Base-by-base conservation (phyloP, 768 basidiomycete species). In the Termitomyces sp. region DNA sequence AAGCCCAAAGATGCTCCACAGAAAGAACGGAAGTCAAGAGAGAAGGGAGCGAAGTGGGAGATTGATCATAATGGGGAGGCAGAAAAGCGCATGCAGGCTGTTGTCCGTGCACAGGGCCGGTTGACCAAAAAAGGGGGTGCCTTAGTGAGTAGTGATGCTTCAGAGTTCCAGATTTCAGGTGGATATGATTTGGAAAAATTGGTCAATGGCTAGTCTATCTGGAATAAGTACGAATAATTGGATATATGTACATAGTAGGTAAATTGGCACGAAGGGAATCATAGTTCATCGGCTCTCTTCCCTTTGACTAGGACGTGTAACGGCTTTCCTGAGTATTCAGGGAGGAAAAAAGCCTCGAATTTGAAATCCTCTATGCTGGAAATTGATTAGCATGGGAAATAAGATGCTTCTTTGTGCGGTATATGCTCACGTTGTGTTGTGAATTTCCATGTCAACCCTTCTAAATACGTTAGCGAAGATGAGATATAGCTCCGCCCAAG, bases 21-120 rank as follows among this genome's bases (percentile, higher is more conserved):
- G 31, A 62, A 51, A 35, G 59, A 35, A 52, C 55, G 40, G 28
- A 59, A 54, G 45, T n/a, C 30, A 19, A 55, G 43, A 41, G 30
- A 31, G 48, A 63, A 67, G 54, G 59, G 60, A 50, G 63, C 67
- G 59, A 69, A 75, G 61, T 70, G 77, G 73, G 73, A 76, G 43
- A 64, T 73, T 57, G 73, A 71, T 55, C 73, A 70, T 66, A 78
- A 74, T 58, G 74, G 72, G 38, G 85, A 83, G 33, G 82, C 87
- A 12, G 93, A 93, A 71, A 78, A 76, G 67, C 82, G 94, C 33
- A 98, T 98, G 95, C 84, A 87, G 64, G 82, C 82, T 54, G 82
- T 87, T 43, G 94, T 96, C 31, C 82, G 95, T 44, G 78, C 81
- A 12, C 91, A 92, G 66, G 95, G 94, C 9, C 79, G 90, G 50